These are phyloP conservation scores for Penicillium bovifimosum DNA, from an alignment of 495 filamentous ascomycete species.

Conservation along the genomic window DNA sequence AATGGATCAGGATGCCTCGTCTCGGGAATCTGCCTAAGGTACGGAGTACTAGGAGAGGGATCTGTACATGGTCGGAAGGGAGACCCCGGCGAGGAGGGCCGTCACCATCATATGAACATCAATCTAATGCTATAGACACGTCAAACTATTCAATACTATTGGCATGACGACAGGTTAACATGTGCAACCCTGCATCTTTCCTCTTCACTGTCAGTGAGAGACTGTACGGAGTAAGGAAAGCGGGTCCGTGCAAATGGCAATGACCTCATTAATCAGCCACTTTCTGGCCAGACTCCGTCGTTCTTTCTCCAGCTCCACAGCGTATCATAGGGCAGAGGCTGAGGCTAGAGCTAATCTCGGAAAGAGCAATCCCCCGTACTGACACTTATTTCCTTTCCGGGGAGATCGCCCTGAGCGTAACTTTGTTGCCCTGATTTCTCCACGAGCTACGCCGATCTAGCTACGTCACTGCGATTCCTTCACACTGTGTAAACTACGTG, in stretches of 20 bases:
- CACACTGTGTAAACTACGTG: too few relatives aligned
- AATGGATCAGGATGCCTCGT: too few relatives aligned
- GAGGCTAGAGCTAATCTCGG: too few relatives aligned
- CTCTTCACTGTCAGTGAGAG: too few relatives aligned
- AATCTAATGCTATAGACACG: neutral
- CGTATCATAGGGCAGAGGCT: neutral
- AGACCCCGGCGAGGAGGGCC: constrained; percentile 5
- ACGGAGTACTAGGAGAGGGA: too few relatives aligned
- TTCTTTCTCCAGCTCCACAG: too few relatives aligned
- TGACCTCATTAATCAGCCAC: neutral
- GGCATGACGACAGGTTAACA: neutral
- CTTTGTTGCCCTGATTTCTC: neutral
- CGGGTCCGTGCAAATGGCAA: neutral
- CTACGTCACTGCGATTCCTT: neutral
- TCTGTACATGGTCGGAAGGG: constrained; percentile 11
- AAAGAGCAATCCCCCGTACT: neutral
- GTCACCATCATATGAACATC: neutral
- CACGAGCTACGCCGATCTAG: neutral
- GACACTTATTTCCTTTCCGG: neutral
- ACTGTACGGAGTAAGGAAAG: too few relatives aligned
- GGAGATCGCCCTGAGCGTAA: neutral
- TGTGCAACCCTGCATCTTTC: too few relatives aligned
- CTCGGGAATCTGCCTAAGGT: too few relatives aligned
- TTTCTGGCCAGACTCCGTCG: neutral
- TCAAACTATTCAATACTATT: neutral